Base-by-base conservation (phyloP, 1,284 basidiomycete species). In the Vanrija humicola region DNA sequence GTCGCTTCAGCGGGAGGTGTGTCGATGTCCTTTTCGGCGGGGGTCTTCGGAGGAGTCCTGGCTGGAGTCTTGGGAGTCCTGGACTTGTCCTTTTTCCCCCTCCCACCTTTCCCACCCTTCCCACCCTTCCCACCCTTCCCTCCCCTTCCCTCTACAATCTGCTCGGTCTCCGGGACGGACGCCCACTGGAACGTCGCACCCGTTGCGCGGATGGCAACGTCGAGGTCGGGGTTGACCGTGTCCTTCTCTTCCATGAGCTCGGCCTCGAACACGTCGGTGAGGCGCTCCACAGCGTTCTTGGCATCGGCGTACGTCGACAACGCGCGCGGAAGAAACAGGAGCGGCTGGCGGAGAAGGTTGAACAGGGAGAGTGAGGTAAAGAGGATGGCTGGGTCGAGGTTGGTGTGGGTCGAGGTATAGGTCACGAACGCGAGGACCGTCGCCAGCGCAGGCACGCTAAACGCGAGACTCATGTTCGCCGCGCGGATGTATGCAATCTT, bases 341-440 rank as follows among this genome's bases (percentile, higher is more conserved):
- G 79, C 2, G 85, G 84, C 71, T 86, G 84, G 16, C 85, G 80
- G 40, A 84, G 79, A 34, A 84, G 76, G 76, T 84, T 82, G 79
- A 89, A 88, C 54, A 87, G 79, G 28, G 83, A 82, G 47, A 89
- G 78, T 14, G 86, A 85, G 0, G 86, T 80, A 73, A 88, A 89
- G 63, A 88, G 84, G 56, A 84, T 73, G 1, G 84, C 69, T 16
- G 72, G 66, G 67, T 87, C 82, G 63, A 88, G 83, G 2, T 76
- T 69, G 47, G 81, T 68, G 14, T 81, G 79, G 0, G 81, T 82
- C 14, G 79, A 74, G 1, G 84, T 84, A 71, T 89, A 89, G 0
- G 84, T 84, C 44, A 89, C 80, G 72, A 91, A 88, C 3, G 86
- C 81, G 42, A 90, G 77, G 3, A 88, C 87, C 3, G 88, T 84